Evolutionary conservation across 2,329 filamentous ascomycete species (phyloP).

Genomic region (Apiospora marii): DNA sequence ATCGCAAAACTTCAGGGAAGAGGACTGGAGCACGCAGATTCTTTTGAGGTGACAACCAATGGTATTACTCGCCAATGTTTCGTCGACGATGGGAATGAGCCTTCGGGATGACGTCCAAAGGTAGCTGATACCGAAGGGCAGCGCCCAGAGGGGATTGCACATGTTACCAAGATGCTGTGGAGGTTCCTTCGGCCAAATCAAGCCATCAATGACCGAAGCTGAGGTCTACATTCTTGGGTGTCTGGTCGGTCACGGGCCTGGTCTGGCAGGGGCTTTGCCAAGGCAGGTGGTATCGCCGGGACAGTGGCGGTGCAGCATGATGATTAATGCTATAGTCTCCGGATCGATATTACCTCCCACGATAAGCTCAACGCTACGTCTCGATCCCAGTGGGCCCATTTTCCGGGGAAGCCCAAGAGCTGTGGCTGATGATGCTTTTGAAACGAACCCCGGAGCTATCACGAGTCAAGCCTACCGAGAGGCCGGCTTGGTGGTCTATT

Average conservation of each 20-base stretch:
- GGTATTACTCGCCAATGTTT: not conserved
- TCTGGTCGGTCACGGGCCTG: not conserved
- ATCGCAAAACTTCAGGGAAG: not conserved
- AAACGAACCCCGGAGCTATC: slow-evolving; percentile 3
- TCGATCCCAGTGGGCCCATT: not conserved
- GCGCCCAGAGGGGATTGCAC: not conserved
- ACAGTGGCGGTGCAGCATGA: not conserved
- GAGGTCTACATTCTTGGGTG: not conserved
- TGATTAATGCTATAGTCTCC: not conserved
- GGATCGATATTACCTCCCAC: not conserved
- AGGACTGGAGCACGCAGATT: not conserved
- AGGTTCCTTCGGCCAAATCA: not conserved
- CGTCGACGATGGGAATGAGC: not conserved
- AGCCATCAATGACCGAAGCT: not conserved
- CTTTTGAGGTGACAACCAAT: not conserved
- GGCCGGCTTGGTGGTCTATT: not conserved
- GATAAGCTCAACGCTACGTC: not conserved
- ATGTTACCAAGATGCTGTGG: not conserved
- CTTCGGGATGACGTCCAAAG: not conserved
- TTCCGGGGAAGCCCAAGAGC: not conserved
- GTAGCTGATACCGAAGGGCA: not conserved
- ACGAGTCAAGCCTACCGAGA: not conserved
- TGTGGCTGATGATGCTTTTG: not conserved
- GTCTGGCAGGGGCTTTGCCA: not conserved
- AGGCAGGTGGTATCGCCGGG: not conserved